These are phyloP conservation scores for Clarireedia paspali DNA, from an alignment of 2,329 filamentous ascomycete species.

Conservation along the genomic window DNA sequence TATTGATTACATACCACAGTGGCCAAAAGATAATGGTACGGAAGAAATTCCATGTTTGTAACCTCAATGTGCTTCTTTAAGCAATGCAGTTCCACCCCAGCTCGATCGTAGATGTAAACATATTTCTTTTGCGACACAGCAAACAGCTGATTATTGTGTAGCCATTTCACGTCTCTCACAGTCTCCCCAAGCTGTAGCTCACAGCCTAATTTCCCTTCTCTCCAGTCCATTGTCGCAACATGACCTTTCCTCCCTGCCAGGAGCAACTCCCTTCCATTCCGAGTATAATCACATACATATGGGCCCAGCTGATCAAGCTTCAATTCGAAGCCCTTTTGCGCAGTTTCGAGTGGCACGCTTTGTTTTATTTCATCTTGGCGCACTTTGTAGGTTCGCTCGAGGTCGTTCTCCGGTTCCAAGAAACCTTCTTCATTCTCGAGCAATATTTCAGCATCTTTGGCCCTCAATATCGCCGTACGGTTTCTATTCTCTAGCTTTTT, in stretches of 20 bases:
- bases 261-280: conserved; percentile 79
- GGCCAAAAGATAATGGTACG: conserved; percentile 89
- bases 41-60: conserved; percentile 88
- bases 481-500: conserved; percentile 75
- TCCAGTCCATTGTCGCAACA: conserved; percentile 94
- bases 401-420: conserved; percentile 76
- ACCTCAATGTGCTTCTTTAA: conserved; percentile 86
- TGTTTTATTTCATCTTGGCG: conserved; percentile 77
- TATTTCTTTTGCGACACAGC: conserved; percentile 95
- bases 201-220: conserved; percentile 81
- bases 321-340: conserved; percentile 88
- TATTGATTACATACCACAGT: conserved; percentile 56
- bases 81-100: conserved; percentile 88
- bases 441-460: conserved; percentile 92
- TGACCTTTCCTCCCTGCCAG: conserved; percentile 88
- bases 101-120: conserved; percentile 90
- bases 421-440: conserved; percentile 82
- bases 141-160: conserved; percentile 92
- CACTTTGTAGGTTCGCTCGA: conserved; percentile 89
- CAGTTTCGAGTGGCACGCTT: conserved; percentile 71
- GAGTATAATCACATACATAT: conserved; percentile 81
- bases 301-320: conserved; percentile 77
- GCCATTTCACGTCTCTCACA: conserved; percentile 79
- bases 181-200: conserved; percentile 90
- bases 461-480: conserved; percentile 69